phyloP scores from a whole-genome alignment of 2,329 filamentous ascomycete species.

The Corniculantispora saksenae region DNA sequence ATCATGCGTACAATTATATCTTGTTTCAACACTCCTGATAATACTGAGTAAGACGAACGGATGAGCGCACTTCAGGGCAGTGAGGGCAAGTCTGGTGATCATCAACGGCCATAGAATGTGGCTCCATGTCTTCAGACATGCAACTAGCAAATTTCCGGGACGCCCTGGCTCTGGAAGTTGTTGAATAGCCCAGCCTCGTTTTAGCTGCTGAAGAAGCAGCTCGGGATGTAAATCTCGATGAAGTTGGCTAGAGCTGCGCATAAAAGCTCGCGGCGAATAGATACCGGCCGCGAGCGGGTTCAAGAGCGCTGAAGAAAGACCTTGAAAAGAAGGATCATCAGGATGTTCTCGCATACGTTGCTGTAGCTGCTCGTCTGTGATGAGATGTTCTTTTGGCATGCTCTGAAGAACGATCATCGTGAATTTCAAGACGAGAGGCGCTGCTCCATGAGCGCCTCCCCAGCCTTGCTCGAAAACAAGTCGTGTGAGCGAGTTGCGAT shows the following conservation, averaged over 20 bases:
- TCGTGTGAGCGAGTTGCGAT: neutral
- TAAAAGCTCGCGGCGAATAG: neutral
- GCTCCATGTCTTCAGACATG: conserved; percentile 27
- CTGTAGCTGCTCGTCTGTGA: neutral
- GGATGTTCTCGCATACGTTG: neutral
- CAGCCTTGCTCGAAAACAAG: neutral
- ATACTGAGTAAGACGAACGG: neutral
- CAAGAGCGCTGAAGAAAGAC: neutral
- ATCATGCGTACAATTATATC: conserved; percentile 18
- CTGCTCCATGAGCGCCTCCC: neutral
- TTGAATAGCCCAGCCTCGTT: neutral
- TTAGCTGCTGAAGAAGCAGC: neutral
- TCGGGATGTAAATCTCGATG: neutral
- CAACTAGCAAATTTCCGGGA: neutral
- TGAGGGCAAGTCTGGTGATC: neutral
- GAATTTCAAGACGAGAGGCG: neutral
- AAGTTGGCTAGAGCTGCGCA: neutral
- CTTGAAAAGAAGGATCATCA: neutral
- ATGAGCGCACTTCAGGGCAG: neutral
- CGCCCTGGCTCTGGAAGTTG: too few relatives aligned
- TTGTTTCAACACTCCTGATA: conserved; percentile 23
- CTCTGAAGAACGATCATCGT: neutral
- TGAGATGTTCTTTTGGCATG: neutral
- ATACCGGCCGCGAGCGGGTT: neutral
- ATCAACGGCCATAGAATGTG: conserved; percentile 9